Conservation (phyloP, 2,329 filamentous ascomycete genomes). For the Penicillium sp. region DNA sequence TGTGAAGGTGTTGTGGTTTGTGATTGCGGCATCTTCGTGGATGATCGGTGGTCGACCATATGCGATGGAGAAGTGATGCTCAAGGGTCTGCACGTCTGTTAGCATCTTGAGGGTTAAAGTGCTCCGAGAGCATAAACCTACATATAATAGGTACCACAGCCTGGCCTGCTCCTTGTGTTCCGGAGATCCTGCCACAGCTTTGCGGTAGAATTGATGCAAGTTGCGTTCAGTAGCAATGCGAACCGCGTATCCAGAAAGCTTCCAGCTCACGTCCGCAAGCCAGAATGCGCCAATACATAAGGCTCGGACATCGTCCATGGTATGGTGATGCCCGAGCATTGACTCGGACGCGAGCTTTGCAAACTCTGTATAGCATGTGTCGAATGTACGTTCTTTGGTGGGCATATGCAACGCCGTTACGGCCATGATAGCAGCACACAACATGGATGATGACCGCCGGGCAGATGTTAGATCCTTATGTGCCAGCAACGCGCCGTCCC, state of each 20-base stretch:
- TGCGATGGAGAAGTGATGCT: constrained; percentile 44
- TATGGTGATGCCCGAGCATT: constrained; percentile 50
- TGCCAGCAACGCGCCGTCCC: constrained; percentile 43
- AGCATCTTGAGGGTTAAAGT: constrained; percentile 3
- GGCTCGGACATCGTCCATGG: constrained; percentile 49
- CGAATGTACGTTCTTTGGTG: constrained; percentile 43
- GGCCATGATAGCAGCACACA: constrained; percentile 44
- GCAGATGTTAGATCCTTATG: constrained; percentile 46
- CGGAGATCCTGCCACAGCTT: constrained; percentile 35
- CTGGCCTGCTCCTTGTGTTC: constrained; percentile 37
- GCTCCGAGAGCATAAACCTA: constrained; percentile 20
- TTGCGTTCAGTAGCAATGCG: constrained; percentile 43
- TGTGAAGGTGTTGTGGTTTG: constrained; percentile 34
- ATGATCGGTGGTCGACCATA: constrained; percentile 44
- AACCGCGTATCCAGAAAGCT: constrained; percentile 40
- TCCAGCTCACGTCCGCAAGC: constrained; percentile 52
- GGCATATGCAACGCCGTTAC: constrained; percentile 50
- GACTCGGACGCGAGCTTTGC: constrained; percentile 49
- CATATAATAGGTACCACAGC: constrained; percentile 42
- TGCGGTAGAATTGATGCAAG: constrained; percentile 41
- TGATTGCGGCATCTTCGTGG: constrained; percentile 37
- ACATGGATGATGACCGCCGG: constrained; percentile 45
- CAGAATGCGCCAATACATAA: constrained; percentile 54
- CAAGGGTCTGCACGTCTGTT: constrained; percentile 29
- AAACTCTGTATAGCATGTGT: constrained; percentile 50